A percentile compares a stretch with the other conserved stretches of the same genome.
These are phyloP conservation scores for Suhomyces sp. DNA, from an alignment of 805 yeast genomes.

Conservation along the genomic window DNA sequence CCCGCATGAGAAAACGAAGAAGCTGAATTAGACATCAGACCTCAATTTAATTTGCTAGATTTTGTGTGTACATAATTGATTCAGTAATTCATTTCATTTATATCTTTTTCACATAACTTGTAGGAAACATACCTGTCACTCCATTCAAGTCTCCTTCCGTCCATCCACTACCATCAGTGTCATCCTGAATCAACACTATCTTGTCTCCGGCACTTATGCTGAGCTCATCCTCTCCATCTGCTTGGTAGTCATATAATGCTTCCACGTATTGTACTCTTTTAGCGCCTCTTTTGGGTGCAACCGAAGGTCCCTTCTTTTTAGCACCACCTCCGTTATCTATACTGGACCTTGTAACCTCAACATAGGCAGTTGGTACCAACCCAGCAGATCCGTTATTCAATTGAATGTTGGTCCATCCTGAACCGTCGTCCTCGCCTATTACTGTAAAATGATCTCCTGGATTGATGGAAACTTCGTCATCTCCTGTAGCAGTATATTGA, in stretches of 20 bases:
- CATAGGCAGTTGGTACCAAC: slow-evolving; percentile 80
- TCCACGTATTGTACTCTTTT: slow-evolving; percentile 61
- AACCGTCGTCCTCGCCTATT: slow-evolving; percentile 73
- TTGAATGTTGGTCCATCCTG: slow-evolving; percentile 82
- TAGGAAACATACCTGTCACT: slow-evolving; percentile 69
- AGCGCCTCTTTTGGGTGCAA: slow-evolving; percentile 75
- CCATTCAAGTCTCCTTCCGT: slow-evolving; percentile 84
- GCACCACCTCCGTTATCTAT: slow-evolving; percentile 5
- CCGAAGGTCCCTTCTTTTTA: slow-evolving; percentile 69
- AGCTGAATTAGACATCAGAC: too few relatives aligned
- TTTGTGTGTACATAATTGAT: too few relatives aligned
- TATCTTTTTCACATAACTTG: slow-evolving; percentile 58
- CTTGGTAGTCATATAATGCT: slow-evolving; percentile 73
- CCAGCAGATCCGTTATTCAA: slow-evolving; percentile 54
- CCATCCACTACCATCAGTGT: slow-evolving; percentile 84
- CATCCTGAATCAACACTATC: slow-evolving; percentile 58
- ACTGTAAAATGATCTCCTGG: slow-evolving; percentile 64
- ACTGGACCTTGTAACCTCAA: slow-evolving; percentile 42
- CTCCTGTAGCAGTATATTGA: slow-evolving; percentile 64
- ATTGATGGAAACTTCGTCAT: slow-evolving; percentile 66
- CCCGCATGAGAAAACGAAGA: too few relatives aligned
- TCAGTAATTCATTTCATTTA: too few relatives aligned
- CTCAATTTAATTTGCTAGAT: too few relatives aligned
- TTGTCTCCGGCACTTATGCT: slow-evolving; percentile 70
- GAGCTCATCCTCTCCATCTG: slow-evolving; percentile 80